Base-by-base conservation (phyloP, 805 yeast species). In the Cyberlindnera mrakii region DNA sequence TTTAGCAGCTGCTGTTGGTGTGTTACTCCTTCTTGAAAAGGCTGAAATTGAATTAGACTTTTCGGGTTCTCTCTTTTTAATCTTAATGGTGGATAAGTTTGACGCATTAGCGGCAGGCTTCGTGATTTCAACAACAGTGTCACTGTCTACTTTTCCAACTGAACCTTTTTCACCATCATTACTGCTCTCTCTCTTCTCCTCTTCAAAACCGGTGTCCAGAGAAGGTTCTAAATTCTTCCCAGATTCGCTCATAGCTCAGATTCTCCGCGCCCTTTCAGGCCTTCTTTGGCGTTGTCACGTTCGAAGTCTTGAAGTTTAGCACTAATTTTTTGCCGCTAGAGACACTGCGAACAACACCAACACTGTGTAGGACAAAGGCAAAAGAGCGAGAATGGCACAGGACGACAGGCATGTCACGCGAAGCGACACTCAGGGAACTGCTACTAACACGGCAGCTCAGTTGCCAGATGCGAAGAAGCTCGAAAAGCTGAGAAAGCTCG, bases 401-500 rank as follows among this genome's bases (percentile, higher is more conserved):
- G 33, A 16, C 13, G 36, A 27, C 42, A 46, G 49, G 49, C 49
- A 46, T 46, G 49, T 46, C 43, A 35, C 16, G 37, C 23, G 16
- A 11, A 32, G 19, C 18, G 35, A 32, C 19, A 16, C 16, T 7
- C 19, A 16, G 13, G 35, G 35, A 32, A 18, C 35, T 32, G 35
- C 17, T 15, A 16, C 19, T 14, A 30, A 32, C 17, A 8, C 19
- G 25, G 37, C 20, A 17, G 20, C 34, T 30, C 40, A 39, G 46
- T 45, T 39, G 39, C 43, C 37, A 19, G 57, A 47, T 19, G 33
- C 41, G 13, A 54, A 52, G 48, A 53, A 50, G 41, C 48, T 43
- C 19, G 64, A 60, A 33, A 62, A 72, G 35, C 66, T 64, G 35
- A 58, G 60, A 47, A 66, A 72, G 44, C 54, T 76, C 0, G 75